phyloP scores from a whole-genome alignment of 2,329 filamentous ascomycete genomes.

The Botrytis squamosa region DNA sequence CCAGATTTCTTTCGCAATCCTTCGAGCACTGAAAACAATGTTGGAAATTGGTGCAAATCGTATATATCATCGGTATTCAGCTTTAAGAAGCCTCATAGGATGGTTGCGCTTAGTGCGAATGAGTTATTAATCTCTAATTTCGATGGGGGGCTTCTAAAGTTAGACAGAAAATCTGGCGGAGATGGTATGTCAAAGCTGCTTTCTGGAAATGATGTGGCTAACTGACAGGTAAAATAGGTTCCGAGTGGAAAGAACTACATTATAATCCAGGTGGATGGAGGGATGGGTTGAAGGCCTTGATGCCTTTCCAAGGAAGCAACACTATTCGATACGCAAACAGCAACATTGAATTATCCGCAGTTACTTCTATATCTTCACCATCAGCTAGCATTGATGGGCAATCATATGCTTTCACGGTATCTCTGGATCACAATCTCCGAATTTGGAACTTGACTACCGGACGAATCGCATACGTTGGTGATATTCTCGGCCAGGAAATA shows the following conservation, averaged over 20 bases:
- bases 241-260: constrained; percentile 66
- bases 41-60: constrained; percentile 75
- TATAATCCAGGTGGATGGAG: constrained; percentile 74
- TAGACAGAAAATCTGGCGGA: constrained; percentile 60
- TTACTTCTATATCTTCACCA: constrained; percentile 59
- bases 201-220: not conserved
- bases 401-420: constrained; percentile 72
- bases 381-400: constrained; percentile 47
- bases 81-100: constrained; percentile 76
- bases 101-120: constrained; percentile 70
- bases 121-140: constrained; percentile 78
- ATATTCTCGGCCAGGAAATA: constrained; percentile 69
- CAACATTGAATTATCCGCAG: constrained; percentile 66
- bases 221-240: constrained; percentile 31
- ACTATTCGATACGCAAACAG: constrained; percentile 62
- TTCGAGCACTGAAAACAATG: constrained; percentile 66
- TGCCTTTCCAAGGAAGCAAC: constrained; percentile 64
- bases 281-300: constrained; percentile 62
- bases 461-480: constrained; percentile 71
- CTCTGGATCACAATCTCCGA: constrained; percentile 82
- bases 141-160: constrained; percentile 70
- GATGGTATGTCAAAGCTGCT: constrained; percentile 43
- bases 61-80: constrained; percentile 70
- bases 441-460: constrained; percentile 88
- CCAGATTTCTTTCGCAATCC: constrained; percentile 77